These are phyloP conservation scores for Penicillium brevicompactum DNA, from an alignment of 2,329 filamentous ascomycete genomes.

Conservation along the genomic window DNA sequence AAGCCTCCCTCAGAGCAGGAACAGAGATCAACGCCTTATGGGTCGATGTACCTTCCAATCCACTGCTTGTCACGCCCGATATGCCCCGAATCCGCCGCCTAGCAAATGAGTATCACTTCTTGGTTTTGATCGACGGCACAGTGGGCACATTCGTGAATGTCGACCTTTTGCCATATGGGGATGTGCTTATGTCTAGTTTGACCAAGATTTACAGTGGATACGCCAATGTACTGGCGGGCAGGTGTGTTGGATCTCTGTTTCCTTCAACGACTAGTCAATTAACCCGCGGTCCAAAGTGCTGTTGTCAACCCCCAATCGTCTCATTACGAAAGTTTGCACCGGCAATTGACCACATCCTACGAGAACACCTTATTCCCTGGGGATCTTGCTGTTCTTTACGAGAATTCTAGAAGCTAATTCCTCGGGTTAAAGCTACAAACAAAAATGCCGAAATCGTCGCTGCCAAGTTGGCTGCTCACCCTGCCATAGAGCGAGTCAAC, in stretches of 20 bases:
- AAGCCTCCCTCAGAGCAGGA: not conserved
- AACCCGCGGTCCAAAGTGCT: not conserved
- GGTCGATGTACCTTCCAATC: not conserved
- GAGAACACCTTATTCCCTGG: not conserved
- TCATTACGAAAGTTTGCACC: not conserved
- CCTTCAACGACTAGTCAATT: not conserved
- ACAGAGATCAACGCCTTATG: not conserved
- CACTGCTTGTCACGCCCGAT: not conserved
- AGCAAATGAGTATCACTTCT: not conserved
- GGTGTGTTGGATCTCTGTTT: not conserved
- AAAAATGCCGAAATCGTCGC: not conserved
- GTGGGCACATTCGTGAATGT: not conserved
- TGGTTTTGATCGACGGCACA: not conserved
- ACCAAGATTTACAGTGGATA: not conserved
- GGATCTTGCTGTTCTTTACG: not conserved
- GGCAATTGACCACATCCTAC: not conserved
- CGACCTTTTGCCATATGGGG: not conserved
- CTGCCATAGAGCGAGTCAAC: conserved; percentile 21
- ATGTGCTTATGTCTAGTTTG: not conserved
- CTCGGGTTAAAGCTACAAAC: not conserved
- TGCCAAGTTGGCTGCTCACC: conserved; percentile 11
- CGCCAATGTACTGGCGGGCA: not conserved
- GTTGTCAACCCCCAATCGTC: not conserved
- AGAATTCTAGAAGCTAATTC: not conserved
- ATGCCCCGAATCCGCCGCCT: not conserved